Conservation (phyloP, 306 rosid species). For the Pterocarpus macrocarpus region DNA sequence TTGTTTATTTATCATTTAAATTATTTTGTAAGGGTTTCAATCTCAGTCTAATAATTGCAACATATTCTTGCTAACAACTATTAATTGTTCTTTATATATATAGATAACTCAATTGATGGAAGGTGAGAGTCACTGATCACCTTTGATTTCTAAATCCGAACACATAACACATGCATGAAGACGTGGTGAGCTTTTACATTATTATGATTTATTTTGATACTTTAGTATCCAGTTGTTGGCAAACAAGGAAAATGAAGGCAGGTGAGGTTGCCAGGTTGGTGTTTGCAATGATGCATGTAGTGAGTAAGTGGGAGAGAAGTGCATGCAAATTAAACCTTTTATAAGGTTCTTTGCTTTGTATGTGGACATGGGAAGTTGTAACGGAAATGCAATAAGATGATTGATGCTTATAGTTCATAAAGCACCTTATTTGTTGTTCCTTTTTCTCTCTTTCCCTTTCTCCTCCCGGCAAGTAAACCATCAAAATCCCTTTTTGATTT, state of each 20-base stretch:
- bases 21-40: too few species aligned
- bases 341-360: slow-evolving; percentile 37
- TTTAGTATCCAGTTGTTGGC: slow-evolving; percentile 28
- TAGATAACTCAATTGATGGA: slow-evolving; percentile 5
- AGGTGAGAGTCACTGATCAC: slow-evolving; percentile 35
- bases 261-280: slow-evolving; percentile 51
- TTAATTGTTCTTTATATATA: too few species aligned
- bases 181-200: neutral
- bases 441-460: slow-evolving; percentile 44
- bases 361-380: slow-evolving; percentile 50
- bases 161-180: neutral
- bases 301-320: slow-evolving; percentile 39
- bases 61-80: too few species aligned
- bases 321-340: slow-evolving; percentile 26
- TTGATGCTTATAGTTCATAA: slow-evolving; percentile 30
- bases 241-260: slow-evolving; percentile 38
- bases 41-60: too few species aligned
- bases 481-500: slow-evolving; percentile 16
- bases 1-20: too few species aligned
- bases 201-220: slow-evolving; percentile 25
- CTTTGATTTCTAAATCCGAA: slow-evolving; percentile 18
- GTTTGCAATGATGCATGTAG: slow-evolving; percentile 47
- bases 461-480: slow-evolving; percentile 61
- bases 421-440: slow-evolving; percentile 27
- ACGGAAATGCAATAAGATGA: slow-evolving; percentile 29